These are phyloP conservation scores for Yarrowia galli DNA, from an alignment of 1,139 yeast species.

Conservation along the genomic window DNA sequence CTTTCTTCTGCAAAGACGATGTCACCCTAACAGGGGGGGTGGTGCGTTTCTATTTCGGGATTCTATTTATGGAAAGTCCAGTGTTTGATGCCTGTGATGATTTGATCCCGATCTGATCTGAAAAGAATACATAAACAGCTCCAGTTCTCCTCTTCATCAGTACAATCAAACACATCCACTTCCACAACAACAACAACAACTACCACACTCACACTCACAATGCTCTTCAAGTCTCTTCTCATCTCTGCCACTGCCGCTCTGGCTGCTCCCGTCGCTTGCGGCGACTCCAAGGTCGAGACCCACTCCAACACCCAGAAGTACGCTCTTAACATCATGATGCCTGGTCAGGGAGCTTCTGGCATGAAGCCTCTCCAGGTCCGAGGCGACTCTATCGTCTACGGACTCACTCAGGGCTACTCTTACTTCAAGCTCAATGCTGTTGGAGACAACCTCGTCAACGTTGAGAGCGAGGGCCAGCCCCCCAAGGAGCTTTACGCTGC, in stretches of 20 bases:
- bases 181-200: background rate
- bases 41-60: background rate
- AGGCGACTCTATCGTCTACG: conserved; percentile 2
- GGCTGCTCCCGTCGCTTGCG: background rate
- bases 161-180: conserved; percentile 1
- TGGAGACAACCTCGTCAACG: conserved; percentile 4
- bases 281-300: background rate
- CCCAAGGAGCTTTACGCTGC: conserved; percentile 8
- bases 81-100: background rate
- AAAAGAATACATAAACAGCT: background rate
- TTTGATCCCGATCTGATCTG: too few species aligned
- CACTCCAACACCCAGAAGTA: background rate
- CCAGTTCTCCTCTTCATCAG: background rate
- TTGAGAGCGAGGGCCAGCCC: background rate
- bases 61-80: background rate
- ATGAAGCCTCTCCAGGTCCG: conserved; percentile 17
- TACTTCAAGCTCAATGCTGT: background rate
- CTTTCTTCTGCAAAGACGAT: background rate
- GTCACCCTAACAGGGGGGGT: background rate
- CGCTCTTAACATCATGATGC: background rate
- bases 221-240: conserved; percentile 3
- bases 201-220: background rate
- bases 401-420: conserved; percentile 1
- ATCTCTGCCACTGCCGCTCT: background rate
- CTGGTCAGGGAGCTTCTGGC: conserved; percentile 7